Percentiles rank a stretch among this genome's conserved stretches.
Evolutionary conservation across 2,329 filamentous ascomycete species (phyloP).

Genomic region (Leptographium galeiforme): DNA sequence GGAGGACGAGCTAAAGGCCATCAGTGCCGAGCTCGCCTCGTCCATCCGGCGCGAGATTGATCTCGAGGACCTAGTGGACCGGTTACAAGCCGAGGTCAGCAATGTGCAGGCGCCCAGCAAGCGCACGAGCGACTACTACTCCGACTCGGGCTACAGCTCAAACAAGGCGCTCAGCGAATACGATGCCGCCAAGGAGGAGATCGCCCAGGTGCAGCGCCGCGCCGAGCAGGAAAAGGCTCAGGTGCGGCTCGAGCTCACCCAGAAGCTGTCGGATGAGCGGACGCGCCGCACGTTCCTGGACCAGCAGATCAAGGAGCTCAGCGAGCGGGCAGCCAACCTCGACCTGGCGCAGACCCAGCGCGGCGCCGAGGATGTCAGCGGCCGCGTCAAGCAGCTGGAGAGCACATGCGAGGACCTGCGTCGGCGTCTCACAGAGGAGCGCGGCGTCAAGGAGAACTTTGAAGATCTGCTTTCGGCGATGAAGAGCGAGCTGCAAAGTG

Average conservation of each 20-base stretch:
- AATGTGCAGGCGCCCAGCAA: slow-evolving; percentile 45
- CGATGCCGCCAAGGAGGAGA: slow-evolving; percentile 52
- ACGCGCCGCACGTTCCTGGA: slow-evolving; percentile 63
- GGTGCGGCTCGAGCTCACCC: slow-evolving; percentile 70
- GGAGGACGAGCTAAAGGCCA: slow-evolving; percentile 86
- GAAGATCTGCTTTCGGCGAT: slow-evolving; percentile 81
- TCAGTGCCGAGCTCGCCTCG: slow-evolving; percentile 80
- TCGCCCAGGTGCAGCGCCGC: slow-evolving; percentile 70
- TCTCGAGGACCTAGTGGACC: slow-evolving; percentile 83
- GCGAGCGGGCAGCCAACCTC: slow-evolving; percentile 59
- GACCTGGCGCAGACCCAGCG: slow-evolving; percentile 38
- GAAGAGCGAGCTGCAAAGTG: slow-evolving; percentile 65
- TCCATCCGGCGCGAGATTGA: slow-evolving; percentile 96
- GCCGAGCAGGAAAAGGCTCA: slow-evolving; percentile 86
- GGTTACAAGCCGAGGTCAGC: slow-evolving; percentile 64
- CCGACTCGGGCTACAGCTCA: slow-evolving; percentile 84
- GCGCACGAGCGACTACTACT: slow-evolving; percentile 94
- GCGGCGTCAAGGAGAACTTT: slow-evolving; percentile 80
- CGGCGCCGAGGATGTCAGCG: slow-evolving; percentile 36
- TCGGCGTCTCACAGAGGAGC: slow-evolving; percentile 71
- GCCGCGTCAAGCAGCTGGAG: slow-evolving; percentile 65
- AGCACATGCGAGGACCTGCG: slow-evolving; percentile 67
- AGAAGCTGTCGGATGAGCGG: slow-evolving; percentile 79
- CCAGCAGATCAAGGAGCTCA: slow-evolving; percentile 68
- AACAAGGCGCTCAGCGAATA: slow-evolving; percentile 50